Evolutionary conservation across 805 yeast genomes (phyloP).

Genomic region (Maudiozyma saulgeensis): DNA sequence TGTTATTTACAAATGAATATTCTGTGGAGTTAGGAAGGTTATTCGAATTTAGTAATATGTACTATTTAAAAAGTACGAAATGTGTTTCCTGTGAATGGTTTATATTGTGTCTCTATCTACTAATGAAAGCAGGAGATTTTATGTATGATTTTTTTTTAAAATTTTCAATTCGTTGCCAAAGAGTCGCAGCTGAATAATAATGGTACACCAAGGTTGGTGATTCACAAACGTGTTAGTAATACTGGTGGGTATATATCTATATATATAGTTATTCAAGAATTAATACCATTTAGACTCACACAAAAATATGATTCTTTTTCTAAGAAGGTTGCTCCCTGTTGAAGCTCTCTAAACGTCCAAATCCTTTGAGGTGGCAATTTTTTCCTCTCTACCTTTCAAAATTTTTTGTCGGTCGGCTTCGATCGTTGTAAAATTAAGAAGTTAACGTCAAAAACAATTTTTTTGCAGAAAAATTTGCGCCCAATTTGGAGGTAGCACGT

Average conservation of each 20-base stretch:
- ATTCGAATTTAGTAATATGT: too few species aligned
- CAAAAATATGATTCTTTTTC: too few species aligned
- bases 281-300: too few species aligned
- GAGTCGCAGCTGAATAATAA: background rate
- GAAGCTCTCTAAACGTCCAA: background rate
- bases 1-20: background rate
- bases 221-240: background rate
- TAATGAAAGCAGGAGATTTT: background rate
- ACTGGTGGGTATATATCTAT: too few species aligned
- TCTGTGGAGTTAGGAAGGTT: too few species aligned
- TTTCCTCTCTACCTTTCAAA: background rate
- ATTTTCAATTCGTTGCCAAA: background rate
- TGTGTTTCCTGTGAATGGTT: background rate
- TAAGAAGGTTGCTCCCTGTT: background rate
- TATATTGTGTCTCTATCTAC: background rate
- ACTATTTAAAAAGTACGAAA: too few species aligned
- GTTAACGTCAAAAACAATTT: too few species aligned
- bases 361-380: background rate
- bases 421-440: too few species aligned
- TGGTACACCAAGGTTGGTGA: constrained; percentile 1
- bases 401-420: too few species aligned
- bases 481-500: background rate
- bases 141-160: background rate
- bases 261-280: too few species aligned
- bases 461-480: background rate